Percentiles rank a stretch among this genome's conserved stretches.
Evolutionary conservation across 1,284 basidiomycete genomes (phyloP).

Genomic region (Apiotrichum laibachii): DNA sequence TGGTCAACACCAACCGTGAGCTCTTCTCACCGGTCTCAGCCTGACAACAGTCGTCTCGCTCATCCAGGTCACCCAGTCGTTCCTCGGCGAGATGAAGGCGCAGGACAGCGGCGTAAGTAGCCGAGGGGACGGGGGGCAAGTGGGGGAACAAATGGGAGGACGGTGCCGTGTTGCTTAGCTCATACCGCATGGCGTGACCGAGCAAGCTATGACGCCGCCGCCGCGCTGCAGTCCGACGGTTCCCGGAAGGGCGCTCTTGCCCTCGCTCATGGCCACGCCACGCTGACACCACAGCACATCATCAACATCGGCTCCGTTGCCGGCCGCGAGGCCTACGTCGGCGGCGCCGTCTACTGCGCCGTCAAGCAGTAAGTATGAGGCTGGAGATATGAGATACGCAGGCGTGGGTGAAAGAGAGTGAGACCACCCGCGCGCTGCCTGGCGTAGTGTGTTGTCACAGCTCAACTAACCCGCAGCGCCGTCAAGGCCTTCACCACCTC

Average conservation of each 20-base stretch:
- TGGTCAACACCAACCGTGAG: slow-evolving; percentile 83
- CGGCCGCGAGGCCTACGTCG: slow-evolving; percentile 83
- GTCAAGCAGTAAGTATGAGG: slow-evolving; percentile 22
- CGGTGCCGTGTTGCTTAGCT: too few relatives aligned
- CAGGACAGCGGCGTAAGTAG: slow-evolving; percentile 61
- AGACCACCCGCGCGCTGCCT: too few relatives aligned
- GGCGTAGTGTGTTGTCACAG: too few relatives aligned
- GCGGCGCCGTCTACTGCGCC: slow-evolving; percentile 60
- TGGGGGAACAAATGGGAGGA: too few relatives aligned
- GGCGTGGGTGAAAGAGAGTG: too few relatives aligned
- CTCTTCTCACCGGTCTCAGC: neutral
- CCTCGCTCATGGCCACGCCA: too few relatives aligned
- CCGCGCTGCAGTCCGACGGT: too few relatives aligned
- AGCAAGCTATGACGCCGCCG: too few relatives aligned
- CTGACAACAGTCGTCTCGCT: slow-evolving; percentile 8
- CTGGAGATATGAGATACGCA: too few relatives aligned
- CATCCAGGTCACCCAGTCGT: slow-evolving; percentile 16
- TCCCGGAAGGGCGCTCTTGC: too few relatives aligned
- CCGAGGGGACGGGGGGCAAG: too few relatives aligned
- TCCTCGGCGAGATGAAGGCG: slow-evolving; percentile 71
- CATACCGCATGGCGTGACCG: too few relatives aligned
- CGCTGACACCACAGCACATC: slow-evolving; percentile 58
- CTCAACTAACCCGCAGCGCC: slow-evolving; percentile 53
- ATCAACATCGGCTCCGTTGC: slow-evolving; percentile 92
- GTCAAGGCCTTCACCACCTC: slow-evolving; percentile 81